Base-by-base conservation (phyloP, 208 protist genomes). In the Leishmania braziliensis region DNA sequence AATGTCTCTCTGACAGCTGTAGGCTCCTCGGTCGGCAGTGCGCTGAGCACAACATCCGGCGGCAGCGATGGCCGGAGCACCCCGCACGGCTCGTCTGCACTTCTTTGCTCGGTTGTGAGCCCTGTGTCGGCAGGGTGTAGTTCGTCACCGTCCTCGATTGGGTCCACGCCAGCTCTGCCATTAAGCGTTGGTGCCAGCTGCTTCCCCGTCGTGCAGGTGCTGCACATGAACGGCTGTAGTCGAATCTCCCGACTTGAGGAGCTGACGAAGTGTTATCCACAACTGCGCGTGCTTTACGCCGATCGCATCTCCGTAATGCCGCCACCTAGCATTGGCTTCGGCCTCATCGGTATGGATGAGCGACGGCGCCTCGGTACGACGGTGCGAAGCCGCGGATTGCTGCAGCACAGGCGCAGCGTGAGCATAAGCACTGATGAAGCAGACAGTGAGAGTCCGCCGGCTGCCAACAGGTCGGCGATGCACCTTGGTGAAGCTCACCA, bases 201-300 rank as follows among this genome's bases (percentile, higher is more conserved):
- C 29, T 85, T 79, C 8, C 65, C 60, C 12, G 71, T 84, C 0
- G 53, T 92, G 10, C 81, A 90, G 80, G 80, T 89, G 71, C 53
- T 96, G 5, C 84, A 92, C 71, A 43, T 95, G 14, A 85, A 87
- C 43, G 74, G 88, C 51, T 96, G 93, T 72, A 51, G 73, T 69
- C 77, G 69, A n/a, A 69, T 93, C n/a, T 68, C 81, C 0, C 79
- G 82, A 26, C 83, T 91, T 0, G 77, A 77, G n/a, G 76, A 58
- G n/a, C 33, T 93, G n/a, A 10, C 33, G 1, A 56, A 60, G 9
- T 43, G 56, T n/a, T 81, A 74, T n/a, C 82, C 82, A 29, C 56
- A 82, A 16, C 80, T 88, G 74, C 77, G 76, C 39, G 50, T 83
- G 23, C 77, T 88, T 0, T 77, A 82, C 58, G 85, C 85, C 4